Evolutionary conservation across 2,329 filamentous ascomycete genomes (phyloP), one percentile per base, ranked within the genome.

Genomic region (Phyllosticta citribraziliensis): DNA sequence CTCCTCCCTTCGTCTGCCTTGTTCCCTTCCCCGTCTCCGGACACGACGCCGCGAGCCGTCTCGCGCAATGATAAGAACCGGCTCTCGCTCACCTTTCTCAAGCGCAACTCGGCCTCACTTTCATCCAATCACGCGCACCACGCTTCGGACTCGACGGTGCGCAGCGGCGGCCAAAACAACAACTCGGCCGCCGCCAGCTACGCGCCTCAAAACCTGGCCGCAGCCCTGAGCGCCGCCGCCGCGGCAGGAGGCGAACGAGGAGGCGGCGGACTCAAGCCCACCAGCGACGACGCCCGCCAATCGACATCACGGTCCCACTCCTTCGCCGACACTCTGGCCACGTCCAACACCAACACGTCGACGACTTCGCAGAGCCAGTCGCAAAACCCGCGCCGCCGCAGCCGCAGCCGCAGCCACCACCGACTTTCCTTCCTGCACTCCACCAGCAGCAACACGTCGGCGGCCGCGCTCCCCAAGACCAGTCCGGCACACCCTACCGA

Each of bases 61-160:
- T 67, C 66, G 6, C 70, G 71, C 8, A 70, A 74, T 62, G 72
- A 75, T 62, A 76, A 75, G 66, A 74, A 75, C 60, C 65, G 72
- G 27, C 66, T 72, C 22, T 74, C 72, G 63, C 69, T 75, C 20
- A 70, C 69, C 1, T 75, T 76, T 57, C 67, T 75, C 22, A 75
- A 74, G 57, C 70, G 74, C 30, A 68, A 67, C 5, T 67, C 71
- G 5, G 53, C 58, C 14, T 55, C 60, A 10, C 12, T 63, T 57
- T 58, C 22, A 22, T 22, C 20, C 55, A 64, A 52, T 25, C 52
- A 62, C 19, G 62, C 40, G 11, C 55, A 27, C n/a, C 25, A 50
- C 33, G 19, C 24, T 10, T 40, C 40, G 40, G 40, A 47, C 14
- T 47, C 40, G 40, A 47, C 40, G 27, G 47, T 25, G 51, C 19